Evolutionary conservation across 495 filamentous ascomycete species (phyloP), one percentile per base, ranked within the genome.

Genomic region (Penicillium salamii): DNA sequence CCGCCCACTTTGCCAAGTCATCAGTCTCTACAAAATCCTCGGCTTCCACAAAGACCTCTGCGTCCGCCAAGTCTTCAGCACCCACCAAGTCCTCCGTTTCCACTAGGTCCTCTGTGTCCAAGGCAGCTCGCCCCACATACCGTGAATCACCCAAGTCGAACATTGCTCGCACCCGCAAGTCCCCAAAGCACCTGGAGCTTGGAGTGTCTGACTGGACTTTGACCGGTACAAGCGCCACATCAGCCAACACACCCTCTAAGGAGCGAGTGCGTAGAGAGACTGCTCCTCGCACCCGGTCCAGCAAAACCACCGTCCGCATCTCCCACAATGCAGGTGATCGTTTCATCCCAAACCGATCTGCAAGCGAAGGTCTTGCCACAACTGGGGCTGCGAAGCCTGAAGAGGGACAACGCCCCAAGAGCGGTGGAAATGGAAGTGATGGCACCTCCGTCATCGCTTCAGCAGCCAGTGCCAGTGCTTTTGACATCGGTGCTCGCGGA

Each of bases 161-260:
- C 75, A 96, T 96, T 65, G 91, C 90, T 46, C 81, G 84, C 26
- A 70, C 71, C 29, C 67, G 75, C 69, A 67, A 88, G 66, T 76
- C 92, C 59, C 76, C 89, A 51, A 71, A 86, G 72, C 80, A 91
- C 61, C 78, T 97, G n/a, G 92, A 97, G 65, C 78, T 96, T 21
- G 91, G 90, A 47, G 83, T 95, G 18, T 96, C 90, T 1, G 93
- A 98, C 59, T 97, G 91, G 82, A 81, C 89, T 9, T 74, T 97
- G 59, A 88, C 87, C 39, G 91, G 92, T 45, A 95, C 90, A 28
- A 82, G 84, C 35, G 83, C 84, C 1, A 71, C 77, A 1, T 72
- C 78, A 28, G 70, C 71, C 43, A 88, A 90, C 67, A 87, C 87
- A 14, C 87, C 92, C 12, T 78, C 83, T 11, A 87, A 80, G 69